phyloP scores from a whole-genome alignment of 495 filamentous ascomycete species.

The Penicillium canescens region DNA sequence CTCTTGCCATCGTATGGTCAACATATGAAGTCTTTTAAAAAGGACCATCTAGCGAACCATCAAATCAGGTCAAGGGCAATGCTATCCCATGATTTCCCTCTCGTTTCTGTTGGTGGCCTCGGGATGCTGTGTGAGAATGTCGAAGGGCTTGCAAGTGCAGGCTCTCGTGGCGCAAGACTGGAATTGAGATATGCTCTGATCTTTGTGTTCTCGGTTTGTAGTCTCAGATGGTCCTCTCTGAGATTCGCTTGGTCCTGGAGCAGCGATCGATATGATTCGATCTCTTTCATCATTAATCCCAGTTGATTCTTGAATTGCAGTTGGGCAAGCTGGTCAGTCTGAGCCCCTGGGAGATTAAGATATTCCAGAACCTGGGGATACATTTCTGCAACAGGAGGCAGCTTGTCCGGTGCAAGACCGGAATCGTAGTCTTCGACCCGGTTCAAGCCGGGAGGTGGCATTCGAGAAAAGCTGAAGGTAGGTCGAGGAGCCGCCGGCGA shows the following conservation, averaged over 20 bases:
- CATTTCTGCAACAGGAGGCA: conserved; percentile 11
- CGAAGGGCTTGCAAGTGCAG: conserved; percentile 5
- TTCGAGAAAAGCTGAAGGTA: background rate
- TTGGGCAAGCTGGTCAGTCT: background rate
- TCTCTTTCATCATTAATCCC: conserved; percentile 22
- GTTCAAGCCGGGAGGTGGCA: background rate
- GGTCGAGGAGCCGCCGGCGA: background rate
- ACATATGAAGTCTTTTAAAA: too few relatives aligned
- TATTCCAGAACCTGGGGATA: conserved; percentile 15
- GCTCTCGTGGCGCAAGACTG: conserved; percentile 10
- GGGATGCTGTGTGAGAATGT: conserved; percentile 6
- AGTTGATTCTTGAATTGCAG: conserved; percentile 22
- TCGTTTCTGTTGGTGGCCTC: conserved; percentile 15
- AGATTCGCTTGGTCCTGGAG: conserved; percentile 18
- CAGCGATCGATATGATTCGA: conserved; percentile 17
- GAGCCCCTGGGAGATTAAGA: conserved; percentile 2
- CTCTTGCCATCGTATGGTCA: too few relatives aligned
- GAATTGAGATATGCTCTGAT: conserved; percentile 23
- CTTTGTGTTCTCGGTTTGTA: conserved; percentile 25
- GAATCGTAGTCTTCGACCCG: conserved; percentile 1
- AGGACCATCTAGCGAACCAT: background rate
- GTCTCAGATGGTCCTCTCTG: conserved; percentile 19
- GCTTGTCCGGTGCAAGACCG: conserved; percentile 5
- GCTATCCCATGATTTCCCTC: conserved; percentile 28
- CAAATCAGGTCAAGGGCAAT: conserved; percentile 31